A percentile compares a stretch with the other conserved stretches of the same genome.
phyloP scores from a whole-genome alignment of 495 filamentous ascomycete genomes.

The Pseudotulostoma volvatum region DNA sequence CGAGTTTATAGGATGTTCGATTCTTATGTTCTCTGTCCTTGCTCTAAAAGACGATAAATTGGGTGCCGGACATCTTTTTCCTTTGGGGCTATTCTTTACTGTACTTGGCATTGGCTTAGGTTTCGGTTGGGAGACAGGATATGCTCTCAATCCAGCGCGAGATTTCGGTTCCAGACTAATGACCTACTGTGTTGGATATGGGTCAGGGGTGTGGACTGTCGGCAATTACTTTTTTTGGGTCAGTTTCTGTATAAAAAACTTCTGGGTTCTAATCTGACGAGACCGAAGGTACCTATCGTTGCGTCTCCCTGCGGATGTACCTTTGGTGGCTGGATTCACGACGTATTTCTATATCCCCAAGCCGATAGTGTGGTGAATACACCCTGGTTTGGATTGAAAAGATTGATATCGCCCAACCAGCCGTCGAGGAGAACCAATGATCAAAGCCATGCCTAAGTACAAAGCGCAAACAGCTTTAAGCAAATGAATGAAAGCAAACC shows the following conservation, averaged over 20 bases:
- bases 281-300: constrained; percentile 32
- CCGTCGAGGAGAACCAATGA: too few relatives aligned
- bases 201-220: constrained; percentile 43
- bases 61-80: constrained; percentile 31
- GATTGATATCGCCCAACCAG: too few relatives aligned
- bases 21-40: constrained; percentile 53
- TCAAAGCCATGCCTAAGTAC: too few relatives aligned
- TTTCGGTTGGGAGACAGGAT: constrained; percentile 55
- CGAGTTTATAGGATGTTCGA: constrained; percentile 43
- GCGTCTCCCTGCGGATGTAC: constrained; percentile 40
- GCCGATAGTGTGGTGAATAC: constrained; percentile 39
- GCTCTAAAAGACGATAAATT: constrained; percentile 47
- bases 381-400: constrained; percentile 38
- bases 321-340: constrained; percentile 46
- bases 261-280: background rate
- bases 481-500: too few relatives aligned
- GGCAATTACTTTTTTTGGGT: constrained; percentile 51
- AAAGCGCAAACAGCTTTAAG: too few relatives aligned
- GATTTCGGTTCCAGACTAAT: constrained; percentile 53
- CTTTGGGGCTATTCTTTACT: constrained; percentile 44
- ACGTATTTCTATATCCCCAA: constrained; percentile 44
- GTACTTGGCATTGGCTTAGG: constrained; percentile 51
- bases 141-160: constrained; percentile 49
- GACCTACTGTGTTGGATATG: constrained; percentile 46
- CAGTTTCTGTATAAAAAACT: constrained; percentile 5